Percentiles rank a stretch among this genome's conserved stretches.
Evolutionary conservation across 305 asterid species (phyloP).

Genomic region (Fraxinus latifolia): DNA sequence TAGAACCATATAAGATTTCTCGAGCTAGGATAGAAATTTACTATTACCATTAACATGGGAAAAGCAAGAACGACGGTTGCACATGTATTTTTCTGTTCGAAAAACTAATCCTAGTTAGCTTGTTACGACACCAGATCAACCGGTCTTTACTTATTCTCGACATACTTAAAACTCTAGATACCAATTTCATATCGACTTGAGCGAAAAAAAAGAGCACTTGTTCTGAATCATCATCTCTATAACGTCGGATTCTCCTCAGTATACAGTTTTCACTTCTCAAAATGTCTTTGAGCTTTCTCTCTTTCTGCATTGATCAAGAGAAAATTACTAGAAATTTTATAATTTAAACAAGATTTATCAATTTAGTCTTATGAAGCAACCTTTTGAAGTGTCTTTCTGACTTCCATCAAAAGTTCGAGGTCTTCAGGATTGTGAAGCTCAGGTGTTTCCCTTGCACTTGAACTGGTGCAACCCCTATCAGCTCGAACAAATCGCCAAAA

Average conservation of each 20-base stretch:
- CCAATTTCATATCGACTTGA: conserved; percentile 83
- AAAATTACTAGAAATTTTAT: not conserved
- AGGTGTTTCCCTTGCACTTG: conserved; percentile 26
- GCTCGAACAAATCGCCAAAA: conserved; percentile 83
- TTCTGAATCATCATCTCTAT: conserved; percentile 58
- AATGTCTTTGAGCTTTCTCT: conserved; percentile 61
- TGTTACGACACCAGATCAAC: conserved; percentile 70
- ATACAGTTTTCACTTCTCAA: conserved; percentile 74
- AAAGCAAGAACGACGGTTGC: conserved; percentile 75
- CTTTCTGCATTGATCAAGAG: conserved; percentile 55
- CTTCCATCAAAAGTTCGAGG: conserved; percentile 45
- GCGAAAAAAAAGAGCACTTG: conserved; percentile 72
- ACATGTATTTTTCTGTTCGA: conserved; percentile 59
- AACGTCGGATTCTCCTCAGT: conserved; percentile 44
- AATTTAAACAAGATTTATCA: not conserved
- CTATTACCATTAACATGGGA: conserved; percentile 55
- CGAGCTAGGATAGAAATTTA: not conserved
- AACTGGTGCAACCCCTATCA: conserved; percentile 57
- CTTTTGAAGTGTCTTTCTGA: conserved; percentile 61
- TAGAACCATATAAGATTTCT: not conserved
- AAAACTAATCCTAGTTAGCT: conserved; percentile 66
- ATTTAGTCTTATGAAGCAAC: conserved; percentile 29
- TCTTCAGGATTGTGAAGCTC: conserved; percentile 51
- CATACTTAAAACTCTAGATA: conserved; percentile 71
- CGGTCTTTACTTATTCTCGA: conserved; percentile 68